phyloP scores from a whole-genome alignment of 805 yeast genomes.

The Starmerella davenportii region DNA sequence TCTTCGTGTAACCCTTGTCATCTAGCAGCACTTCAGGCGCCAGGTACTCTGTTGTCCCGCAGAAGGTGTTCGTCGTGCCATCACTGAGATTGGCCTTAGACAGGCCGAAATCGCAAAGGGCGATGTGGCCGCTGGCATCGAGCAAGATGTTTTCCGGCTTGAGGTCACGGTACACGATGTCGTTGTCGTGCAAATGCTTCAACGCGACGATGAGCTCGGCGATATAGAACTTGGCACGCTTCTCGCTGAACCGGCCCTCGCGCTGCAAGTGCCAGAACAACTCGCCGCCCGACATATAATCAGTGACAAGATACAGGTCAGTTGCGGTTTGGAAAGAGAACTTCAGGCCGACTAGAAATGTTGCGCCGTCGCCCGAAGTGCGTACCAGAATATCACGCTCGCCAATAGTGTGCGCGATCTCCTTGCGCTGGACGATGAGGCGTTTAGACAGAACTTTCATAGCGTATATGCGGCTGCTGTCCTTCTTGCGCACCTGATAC shows the following conservation, averaged over 20 bases:
- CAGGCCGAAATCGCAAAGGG: slow-evolving; percentile 90
- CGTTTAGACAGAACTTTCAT: slow-evolving; percentile 93
- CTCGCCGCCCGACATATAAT: slow-evolving; percentile 97
- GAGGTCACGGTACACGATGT: slow-evolving; percentile 87
- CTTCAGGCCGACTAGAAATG: slow-evolving; percentile 91
- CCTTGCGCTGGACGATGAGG: slow-evolving; percentile 89
- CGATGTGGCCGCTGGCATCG: slow-evolving; percentile 95
- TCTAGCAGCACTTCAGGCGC: slow-evolving; percentile 94
- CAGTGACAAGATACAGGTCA: slow-evolving; percentile 84
- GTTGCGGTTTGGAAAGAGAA: slow-evolving; percentile 91
- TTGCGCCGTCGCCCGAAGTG: slow-evolving; percentile 71
- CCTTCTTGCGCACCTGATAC: slow-evolving; percentile 82
- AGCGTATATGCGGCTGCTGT: slow-evolving; percentile 81
- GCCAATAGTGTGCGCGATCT: slow-evolving; percentile 94
- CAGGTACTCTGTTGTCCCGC: slow-evolving; percentile 95
- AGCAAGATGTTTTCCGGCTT: slow-evolving; percentile 91
- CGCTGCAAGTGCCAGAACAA: slow-evolving; percentile 91
- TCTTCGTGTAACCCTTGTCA: slow-evolving; percentile 91
- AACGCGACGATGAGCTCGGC: slow-evolving; percentile 87
- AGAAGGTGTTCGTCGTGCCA: slow-evolving; percentile 80
- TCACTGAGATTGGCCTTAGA: slow-evolving; percentile 80
- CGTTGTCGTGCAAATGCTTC: slow-evolving; percentile 88
- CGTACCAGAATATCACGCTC: slow-evolving; percentile 88
- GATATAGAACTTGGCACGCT: slow-evolving; percentile 87
- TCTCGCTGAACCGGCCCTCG: slow-evolving; percentile 86